These are phyloP conservation scores for Isoetes engelmannii DNA, from an alignment of 83 land plant genomes.

Conservation along the genomic window DNA sequence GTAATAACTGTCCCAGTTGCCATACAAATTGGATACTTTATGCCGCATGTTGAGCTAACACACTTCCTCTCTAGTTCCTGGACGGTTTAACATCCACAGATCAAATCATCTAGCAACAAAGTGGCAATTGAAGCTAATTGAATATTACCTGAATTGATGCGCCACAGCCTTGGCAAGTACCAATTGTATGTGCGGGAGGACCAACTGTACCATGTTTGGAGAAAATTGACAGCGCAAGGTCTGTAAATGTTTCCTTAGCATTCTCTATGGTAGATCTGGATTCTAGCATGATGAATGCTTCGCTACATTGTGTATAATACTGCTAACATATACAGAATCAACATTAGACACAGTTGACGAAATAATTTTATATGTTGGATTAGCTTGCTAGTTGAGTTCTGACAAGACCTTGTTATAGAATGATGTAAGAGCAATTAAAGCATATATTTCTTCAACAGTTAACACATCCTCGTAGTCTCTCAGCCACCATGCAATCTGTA, in stretches of 20 bases:
- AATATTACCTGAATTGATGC: constrained; percentile 15
- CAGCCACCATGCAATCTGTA: constrained; percentile 29
- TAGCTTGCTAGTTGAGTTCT: background rate
- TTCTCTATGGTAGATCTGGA: constrained; percentile 12
- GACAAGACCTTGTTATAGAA: constrained; percentile 19
- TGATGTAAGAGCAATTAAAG: constrained; percentile 28
- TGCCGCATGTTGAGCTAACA: constrained; percentile 16
- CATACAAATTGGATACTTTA: constrained; percentile 20
- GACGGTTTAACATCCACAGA: background rate
- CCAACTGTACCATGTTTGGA: constrained; percentile 6
- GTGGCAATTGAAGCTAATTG: background rate
- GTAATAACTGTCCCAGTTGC: constrained; percentile 23
- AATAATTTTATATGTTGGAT: background rate
- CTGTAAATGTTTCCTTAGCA: constrained; percentile 14
- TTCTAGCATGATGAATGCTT: constrained; percentile 23
- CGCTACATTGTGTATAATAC: constrained; percentile 26
- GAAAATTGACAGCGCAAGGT: constrained; percentile 24
- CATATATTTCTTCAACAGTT: constrained; percentile 15
- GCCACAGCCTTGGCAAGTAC: constrained; percentile 22
- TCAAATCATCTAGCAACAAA: background rate
- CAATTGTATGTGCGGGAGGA: background rate
- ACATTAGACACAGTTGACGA: background rate
- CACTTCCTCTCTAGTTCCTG: constrained; percentile 18
- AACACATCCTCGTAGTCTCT: constrained; percentile 25
- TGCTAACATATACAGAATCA: background rate